Evolutionary conservation across 352 stramenopile species (phyloP).

Genomic region (Phytophthora cryptogea): DNA sequence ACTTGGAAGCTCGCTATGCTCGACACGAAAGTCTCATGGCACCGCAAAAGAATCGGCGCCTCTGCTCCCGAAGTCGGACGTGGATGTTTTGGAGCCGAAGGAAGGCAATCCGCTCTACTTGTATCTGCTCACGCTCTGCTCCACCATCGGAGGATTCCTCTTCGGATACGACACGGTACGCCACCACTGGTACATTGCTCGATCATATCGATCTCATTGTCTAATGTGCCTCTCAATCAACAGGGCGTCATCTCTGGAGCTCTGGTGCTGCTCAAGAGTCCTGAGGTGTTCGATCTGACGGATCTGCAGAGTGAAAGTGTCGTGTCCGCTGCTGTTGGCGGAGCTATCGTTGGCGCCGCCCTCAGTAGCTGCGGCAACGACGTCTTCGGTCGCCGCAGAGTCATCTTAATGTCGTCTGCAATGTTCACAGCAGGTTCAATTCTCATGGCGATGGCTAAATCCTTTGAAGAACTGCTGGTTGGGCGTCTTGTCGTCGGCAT

Average conservation of each 20-base stretch:
- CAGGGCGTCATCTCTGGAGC: conserved; percentile 77
- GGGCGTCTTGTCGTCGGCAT: conserved; percentile 65
- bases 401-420: conserved; percentile 68
- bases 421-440: conserved; percentile 66
- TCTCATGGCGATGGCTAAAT: conserved; percentile 60
- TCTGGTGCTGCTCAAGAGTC: conserved; percentile 72
- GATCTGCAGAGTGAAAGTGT: conserved; percentile 68
- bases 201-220: neutral
- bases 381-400: conserved; percentile 56
- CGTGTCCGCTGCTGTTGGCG: conserved; percentile 70
- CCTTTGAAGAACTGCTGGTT: conserved; percentile 58
- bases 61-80: conserved; percentile 24
- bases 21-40: conserved; percentile 6
- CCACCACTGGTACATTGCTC: conserved; percentile 23
- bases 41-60: conserved; percentile 10
- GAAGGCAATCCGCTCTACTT: conserved; percentile 36
- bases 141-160: conserved; percentile 78
- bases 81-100: conserved; percentile 14
- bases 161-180: conserved; percentile 78
- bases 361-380: conserved; percentile 72
- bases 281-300: conserved; percentile 62
- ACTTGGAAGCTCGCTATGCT: conserved; percentile 5
- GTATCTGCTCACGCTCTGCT: conserved; percentile 68
- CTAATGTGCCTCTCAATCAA: too few relatives aligned
- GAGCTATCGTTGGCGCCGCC: conserved; percentile 67